Evolutionary conservation across 176 grass and related monocot species (phyloP).

Genomic region (Cenchrus fungigraminus): DNA sequence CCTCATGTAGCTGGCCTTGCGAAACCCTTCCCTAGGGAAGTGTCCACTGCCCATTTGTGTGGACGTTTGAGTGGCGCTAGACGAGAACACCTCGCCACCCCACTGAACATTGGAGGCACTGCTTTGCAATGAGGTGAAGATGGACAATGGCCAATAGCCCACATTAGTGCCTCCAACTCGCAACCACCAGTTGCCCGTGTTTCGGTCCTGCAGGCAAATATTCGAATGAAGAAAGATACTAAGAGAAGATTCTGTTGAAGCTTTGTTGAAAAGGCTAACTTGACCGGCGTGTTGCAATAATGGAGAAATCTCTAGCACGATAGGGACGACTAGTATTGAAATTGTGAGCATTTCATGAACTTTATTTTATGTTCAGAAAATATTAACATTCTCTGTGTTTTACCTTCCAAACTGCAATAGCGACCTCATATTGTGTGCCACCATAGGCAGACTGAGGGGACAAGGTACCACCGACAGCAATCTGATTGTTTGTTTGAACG

Average conservation of each 20-base stretch:
- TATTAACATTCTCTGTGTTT: slow-evolving; percentile 43
- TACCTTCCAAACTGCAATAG: slow-evolving; percentile 88
- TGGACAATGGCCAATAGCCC: slow-evolving; percentile 80
- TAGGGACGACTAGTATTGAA: neutral
- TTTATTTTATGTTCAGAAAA: slow-evolving; percentile 14
- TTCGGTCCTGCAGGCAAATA: slow-evolving; percentile 53
- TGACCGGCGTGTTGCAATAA: no score
- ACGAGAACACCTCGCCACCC: slow-evolving; percentile 71
- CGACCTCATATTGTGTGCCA: slow-evolving; percentile 71
- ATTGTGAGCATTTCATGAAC: neutral
- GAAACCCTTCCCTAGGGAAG: slow-evolving; percentile 79
- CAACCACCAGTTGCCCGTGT: slow-evolving; percentile 74
- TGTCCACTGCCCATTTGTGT: slow-evolving; percentile 82
- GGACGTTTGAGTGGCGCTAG: slow-evolving; percentile 65
- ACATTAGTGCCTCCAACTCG: slow-evolving; percentile 59
- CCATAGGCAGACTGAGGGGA: slow-evolving; percentile 67
- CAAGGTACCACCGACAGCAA: slow-evolving; percentile 69
- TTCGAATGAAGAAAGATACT: neutral
- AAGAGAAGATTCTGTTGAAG: slow-evolving; percentile 9
- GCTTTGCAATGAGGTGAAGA: slow-evolving; percentile 62
- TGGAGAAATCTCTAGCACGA: no score
- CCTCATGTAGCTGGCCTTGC: slow-evolving; percentile 75
- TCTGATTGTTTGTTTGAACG: slow-evolving; percentile 82
- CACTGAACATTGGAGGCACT: slow-evolving; percentile 74
- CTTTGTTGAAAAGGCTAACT: neutral